Percentiles rank a stretch among this genome's conserved stretches.
Conservation (phyloP, 495 filamentous ascomycete species). For the Arthonia radiata region DNA sequence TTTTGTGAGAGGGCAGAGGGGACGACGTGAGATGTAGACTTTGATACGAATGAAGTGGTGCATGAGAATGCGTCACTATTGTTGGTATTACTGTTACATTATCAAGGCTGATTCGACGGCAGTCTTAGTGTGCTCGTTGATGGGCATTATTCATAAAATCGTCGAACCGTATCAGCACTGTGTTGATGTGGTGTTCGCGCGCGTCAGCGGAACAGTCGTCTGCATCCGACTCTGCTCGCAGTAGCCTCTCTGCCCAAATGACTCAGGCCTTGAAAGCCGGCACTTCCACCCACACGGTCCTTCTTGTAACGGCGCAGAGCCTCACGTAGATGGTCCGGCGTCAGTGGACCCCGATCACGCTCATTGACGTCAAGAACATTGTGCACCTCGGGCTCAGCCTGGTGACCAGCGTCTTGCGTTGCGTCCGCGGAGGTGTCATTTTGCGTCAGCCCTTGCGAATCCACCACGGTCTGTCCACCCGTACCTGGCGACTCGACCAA, state of each 20-base stretch:
- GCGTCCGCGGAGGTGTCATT: slow-evolving; percentile 1
- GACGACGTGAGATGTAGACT: no score
- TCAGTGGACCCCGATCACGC: slow-evolving; percentile 37
- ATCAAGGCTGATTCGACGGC: no score
- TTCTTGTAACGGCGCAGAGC: slow-evolving; percentile 49
- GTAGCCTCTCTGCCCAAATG: slow-evolving; percentile 23
- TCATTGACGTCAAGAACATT: slow-evolving; percentile 6
- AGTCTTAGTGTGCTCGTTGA: no score
- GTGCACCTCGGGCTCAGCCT: slow-evolving; percentile 10
- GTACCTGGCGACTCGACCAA: no score
- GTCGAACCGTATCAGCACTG: no score
- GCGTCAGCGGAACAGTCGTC: slow-evolving; percentile 15
- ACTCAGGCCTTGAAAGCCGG: slow-evolving; percentile 47
- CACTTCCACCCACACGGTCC: slow-evolving; percentile 37
- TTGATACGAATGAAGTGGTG: no score
- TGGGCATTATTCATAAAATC: no score
- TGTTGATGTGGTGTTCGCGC: no score
- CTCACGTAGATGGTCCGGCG: slow-evolving; percentile 64
- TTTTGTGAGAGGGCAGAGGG: neutral
- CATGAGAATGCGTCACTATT: no score
- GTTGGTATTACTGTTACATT: no score
- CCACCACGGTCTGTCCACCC: slow-evolving; percentile 2
- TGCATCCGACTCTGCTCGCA: slow-evolving; percentile 12
- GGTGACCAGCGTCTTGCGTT: no score
- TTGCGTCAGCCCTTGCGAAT: slow-evolving; percentile 1